These are phyloP conservation scores for Jamesozyma lodderae DNA, from an alignment of 805 yeast species.

Conservation along the genomic window DNA sequence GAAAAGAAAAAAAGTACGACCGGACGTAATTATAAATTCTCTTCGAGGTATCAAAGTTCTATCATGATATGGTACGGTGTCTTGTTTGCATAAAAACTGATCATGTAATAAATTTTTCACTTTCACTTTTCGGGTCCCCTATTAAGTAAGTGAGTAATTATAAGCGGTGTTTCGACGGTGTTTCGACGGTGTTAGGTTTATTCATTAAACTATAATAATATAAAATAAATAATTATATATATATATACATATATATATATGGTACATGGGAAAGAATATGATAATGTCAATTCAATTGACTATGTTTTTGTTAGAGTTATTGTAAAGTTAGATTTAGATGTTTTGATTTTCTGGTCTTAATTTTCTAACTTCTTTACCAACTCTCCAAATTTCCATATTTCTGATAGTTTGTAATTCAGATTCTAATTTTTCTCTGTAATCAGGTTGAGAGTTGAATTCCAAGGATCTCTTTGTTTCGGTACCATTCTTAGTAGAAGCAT, in stretches of 20 bases:
- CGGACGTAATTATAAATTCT: too few species aligned
- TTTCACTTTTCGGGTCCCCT: too few species aligned
- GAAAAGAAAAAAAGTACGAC: too few species aligned
- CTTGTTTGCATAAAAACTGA: too few species aligned
- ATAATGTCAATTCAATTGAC: slow-evolving; percentile 27
- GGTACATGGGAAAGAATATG: neutral
- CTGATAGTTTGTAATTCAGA: slow-evolving; percentile 88
- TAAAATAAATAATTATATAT: neutral
- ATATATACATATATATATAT: neutral
- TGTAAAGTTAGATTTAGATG: too few species aligned
- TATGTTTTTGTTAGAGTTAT: slow-evolving; percentile 5
- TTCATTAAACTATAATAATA: slow-evolving; percentile 4
- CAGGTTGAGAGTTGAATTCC: slow-evolving; percentile 96
- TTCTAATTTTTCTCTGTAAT: slow-evolving; percentile 95
- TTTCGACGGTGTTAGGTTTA: slow-evolving; percentile 1
- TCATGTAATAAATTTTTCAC: too few species aligned
- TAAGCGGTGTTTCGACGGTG: neutral
- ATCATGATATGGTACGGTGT: too few species aligned
- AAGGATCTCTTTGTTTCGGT: slow-evolving; percentile 96
- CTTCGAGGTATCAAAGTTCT: too few species aligned
- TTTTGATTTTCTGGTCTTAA: slow-evolving; percentile 98
- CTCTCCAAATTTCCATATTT: slow-evolving; percentile 98
- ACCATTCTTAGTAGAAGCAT: slow-evolving; percentile 92
- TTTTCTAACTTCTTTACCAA: slow-evolving; percentile 99
- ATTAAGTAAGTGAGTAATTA: too few species aligned